phyloP scores from a whole-genome alignment of 176 grass and related monocot species.

The Oryza longistaminata region DNA sequence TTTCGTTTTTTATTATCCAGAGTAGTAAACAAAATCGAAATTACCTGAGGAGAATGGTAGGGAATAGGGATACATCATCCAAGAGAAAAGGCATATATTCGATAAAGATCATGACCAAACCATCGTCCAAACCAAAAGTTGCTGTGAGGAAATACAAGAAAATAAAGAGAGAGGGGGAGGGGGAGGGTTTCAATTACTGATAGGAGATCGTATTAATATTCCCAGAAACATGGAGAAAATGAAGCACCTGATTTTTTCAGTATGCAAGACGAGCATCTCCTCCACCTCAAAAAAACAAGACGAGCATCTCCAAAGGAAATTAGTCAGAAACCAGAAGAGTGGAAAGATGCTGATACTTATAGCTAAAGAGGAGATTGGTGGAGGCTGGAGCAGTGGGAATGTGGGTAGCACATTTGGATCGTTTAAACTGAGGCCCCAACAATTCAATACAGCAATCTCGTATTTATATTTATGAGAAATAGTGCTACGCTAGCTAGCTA shows the following conservation, averaged over 20 bases:
- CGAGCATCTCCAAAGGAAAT: conserved; percentile 20
- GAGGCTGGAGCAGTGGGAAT: conserved; percentile 11
- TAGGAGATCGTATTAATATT: not conserved
- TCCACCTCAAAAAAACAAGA: not conserved
- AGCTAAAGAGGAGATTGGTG: conserved; percentile 9
- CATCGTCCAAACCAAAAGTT: not conserved
- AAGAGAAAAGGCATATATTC: not conserved
- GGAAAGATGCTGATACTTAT: conserved; percentile 41
- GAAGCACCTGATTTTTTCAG: conserved; percentile 22
- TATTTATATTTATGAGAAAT: not conserved
- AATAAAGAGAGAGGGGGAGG: not conserved
- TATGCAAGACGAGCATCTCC: conserved; percentile 26
- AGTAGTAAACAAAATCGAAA: not conserved
- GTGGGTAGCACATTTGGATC: conserved; percentile 37
- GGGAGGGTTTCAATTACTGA: not conserved
- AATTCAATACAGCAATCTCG: conserved; percentile 21
- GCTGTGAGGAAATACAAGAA: not conserved
- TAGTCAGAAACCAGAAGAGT: conserved; percentile 24
- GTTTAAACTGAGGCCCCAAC: not conserved
- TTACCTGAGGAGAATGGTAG: not conserved
- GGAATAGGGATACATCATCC: not conserved
- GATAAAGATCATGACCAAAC: not conserved
- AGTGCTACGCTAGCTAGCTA: conserved; percentile 19
- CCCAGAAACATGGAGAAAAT: not conserved
- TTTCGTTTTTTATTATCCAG: too few relatives aligned